These are phyloP conservation scores for Lentinus polychrous DNA, from an alignment of 1,284 basidiomycete species.

Conservation along the genomic window DNA sequence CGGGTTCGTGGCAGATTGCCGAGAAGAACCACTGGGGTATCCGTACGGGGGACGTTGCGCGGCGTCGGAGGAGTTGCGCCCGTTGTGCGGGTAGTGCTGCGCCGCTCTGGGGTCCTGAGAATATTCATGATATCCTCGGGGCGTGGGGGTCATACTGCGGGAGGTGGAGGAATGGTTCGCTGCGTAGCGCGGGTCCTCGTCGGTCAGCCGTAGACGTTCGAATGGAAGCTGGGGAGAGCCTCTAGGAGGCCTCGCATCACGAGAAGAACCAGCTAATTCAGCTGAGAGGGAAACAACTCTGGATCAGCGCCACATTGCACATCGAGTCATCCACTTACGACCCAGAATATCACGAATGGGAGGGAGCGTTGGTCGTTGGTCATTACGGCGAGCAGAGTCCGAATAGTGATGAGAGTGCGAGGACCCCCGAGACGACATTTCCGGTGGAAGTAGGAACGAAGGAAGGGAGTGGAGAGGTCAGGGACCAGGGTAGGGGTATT, in stretches of 20 bases:
- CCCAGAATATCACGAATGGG: conserved; percentile 68
- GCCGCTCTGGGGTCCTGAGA: conserved; percentile 10
- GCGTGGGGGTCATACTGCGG: not conserved
- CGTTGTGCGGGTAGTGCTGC: conserved; percentile 11
- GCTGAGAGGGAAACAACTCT: conserved; percentile 8
- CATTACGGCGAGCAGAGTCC: conserved; percentile 30
- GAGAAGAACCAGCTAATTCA: conserved; percentile 11
- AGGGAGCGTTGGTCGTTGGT: conserved; percentile 60
- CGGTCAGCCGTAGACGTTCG: conserved; percentile 17
- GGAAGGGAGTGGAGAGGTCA: conserved; percentile 8
- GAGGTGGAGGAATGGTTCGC: conserved; percentile 9
- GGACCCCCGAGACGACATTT: conserved; percentile 33
- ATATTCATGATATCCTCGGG: conserved; percentile 15
- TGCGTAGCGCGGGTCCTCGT: conserved; percentile 17
- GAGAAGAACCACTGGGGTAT: conserved; percentile 14
- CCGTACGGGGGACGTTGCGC: conserved; percentile 12
- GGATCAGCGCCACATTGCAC: not conserved
- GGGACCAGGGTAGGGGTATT: too few species aligned
- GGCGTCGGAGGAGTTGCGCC: conserved; percentile 15
- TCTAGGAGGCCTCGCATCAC: conserved; percentile 11
- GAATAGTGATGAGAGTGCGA: conserved; percentile 20
- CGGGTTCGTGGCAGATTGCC: not conserved
- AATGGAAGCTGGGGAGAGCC: conserved; percentile 20
- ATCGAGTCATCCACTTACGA: conserved; percentile 33
- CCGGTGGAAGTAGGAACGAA: conserved; percentile 1